Conservation (phyloP, 208 protist species). For the Wallacemonas sp. region DNA sequence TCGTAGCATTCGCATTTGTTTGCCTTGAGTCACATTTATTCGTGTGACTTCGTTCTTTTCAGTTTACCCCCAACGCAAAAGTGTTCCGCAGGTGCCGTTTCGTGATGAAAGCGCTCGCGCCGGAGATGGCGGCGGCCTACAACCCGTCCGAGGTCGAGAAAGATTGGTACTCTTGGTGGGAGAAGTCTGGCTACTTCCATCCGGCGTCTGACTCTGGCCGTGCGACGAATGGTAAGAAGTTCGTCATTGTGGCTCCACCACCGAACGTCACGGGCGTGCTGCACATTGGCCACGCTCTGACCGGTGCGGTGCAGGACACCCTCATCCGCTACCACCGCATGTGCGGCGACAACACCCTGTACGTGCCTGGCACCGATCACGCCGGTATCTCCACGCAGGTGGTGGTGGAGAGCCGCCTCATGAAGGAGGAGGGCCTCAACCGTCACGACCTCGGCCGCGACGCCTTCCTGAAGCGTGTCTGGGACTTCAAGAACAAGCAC, state of each 20-base stretch:
- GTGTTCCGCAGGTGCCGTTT: conserved; percentile 61
- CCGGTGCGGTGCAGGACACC: conserved; percentile 95
- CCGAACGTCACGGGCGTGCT: conserved; percentile 99
- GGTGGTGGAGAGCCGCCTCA: conserved; percentile 98
- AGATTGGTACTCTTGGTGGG: conserved; percentile 98
- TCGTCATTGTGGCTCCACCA: conserved; percentile 98
- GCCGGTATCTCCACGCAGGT: conserved; percentile 99
- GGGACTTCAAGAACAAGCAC: conserved; percentile 98
- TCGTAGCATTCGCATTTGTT: neutral
- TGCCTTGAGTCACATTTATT: neutral
- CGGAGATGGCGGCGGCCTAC: conserved; percentile 92
- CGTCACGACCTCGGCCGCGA: conserved; percentile 98
- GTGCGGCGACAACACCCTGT: conserved; percentile 97
- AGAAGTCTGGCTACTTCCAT: conserved; percentile 96
- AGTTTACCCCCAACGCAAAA: neutral
- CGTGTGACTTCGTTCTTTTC: neutral
- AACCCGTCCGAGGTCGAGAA: conserved; percentile 95
- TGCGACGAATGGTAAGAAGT: conserved; percentile 75
- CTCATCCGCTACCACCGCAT: conserved; percentile 96
- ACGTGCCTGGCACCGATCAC: conserved; percentile 99
- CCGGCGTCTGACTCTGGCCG: conserved; percentile 78
- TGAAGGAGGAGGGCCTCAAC: conserved; percentile 79
- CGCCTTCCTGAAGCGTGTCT: conserved; percentile 96
- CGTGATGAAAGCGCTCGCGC: conserved; percentile 77
- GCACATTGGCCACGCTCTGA: conserved; percentile 99